These are phyloP conservation scores for Monosporascus sp. DNA, from an alignment of 2,329 filamentous ascomycete genomes.

Conservation along the genomic window DNA sequence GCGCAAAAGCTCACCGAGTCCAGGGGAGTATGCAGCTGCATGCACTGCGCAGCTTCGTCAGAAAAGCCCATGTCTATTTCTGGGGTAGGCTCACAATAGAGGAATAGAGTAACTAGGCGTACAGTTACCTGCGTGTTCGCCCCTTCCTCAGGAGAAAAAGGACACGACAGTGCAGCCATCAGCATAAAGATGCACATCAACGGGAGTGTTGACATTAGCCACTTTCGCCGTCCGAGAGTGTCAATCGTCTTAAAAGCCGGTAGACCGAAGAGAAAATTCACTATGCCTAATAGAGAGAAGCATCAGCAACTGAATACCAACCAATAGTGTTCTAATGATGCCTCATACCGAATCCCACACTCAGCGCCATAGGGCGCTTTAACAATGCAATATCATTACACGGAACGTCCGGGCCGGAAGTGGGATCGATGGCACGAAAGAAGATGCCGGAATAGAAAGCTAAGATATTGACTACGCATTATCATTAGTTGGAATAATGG, in stretches of 20 bases:
- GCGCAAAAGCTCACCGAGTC: slow-evolving; percentile 4
- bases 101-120: slow-evolving; percentile 26
- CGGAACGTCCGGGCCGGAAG: background rate
- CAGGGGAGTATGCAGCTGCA: slow-evolving; percentile 31
- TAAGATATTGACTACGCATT: slow-evolving; percentile 26
- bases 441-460: slow-evolving; percentile 33
- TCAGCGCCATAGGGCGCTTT: slow-evolving; percentile 17
- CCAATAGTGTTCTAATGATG: background rate
- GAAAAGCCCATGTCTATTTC: background rate
- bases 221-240: slow-evolving; percentile 30
- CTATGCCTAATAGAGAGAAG: slow-evolving; percentile 16
- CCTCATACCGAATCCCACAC: slow-evolving; percentile 15
- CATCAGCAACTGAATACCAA: background rate
- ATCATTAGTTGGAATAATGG: slow-evolving; percentile 1
- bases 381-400: background rate
- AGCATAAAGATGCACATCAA: slow-evolving; percentile 34
- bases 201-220: slow-evolving; percentile 32
- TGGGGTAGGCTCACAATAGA: slow-evolving; percentile 16
- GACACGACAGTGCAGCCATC: slow-evolving; percentile 24
- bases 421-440: background rate
- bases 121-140: slow-evolving; percentile 3
- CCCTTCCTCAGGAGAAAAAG: slow-evolving; percentile 7
- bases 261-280: slow-evolving; percentile 33
- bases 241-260: slow-evolving; percentile 28
- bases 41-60: slow-evolving; percentile 21